Evolutionary conservation across 139 green algal species (phyloP).

Genomic region (Volvox reticuliferus): DNA sequence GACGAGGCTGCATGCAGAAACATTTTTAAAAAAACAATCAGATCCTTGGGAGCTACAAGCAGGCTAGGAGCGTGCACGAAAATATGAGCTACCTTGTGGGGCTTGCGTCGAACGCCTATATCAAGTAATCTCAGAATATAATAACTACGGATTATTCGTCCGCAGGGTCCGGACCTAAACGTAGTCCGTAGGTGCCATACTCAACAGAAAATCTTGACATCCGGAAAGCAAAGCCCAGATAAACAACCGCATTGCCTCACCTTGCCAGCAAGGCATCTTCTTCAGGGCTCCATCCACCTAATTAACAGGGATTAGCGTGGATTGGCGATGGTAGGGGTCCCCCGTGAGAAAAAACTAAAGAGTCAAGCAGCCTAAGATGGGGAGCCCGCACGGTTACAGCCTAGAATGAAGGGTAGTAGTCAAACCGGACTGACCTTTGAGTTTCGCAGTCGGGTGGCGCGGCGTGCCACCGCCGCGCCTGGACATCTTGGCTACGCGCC

Average conservation of each 20-base stretch:
- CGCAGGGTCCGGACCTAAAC: neutral
- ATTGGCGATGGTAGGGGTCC: neutral
- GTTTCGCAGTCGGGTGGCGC: conserved; percentile 51
- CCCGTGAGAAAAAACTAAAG: neutral
- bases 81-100: too few species aligned
- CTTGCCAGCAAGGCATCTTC: conserved; percentile 61
- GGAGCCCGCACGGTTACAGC: too few species aligned
- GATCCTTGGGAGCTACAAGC: too few species aligned
- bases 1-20: conserved; percentile 60
- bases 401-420: neutral
- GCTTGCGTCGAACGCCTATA: neutral
- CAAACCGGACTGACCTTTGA: conserved; percentile 53
- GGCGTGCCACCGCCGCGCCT: neutral
- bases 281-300: conserved; percentile 56
- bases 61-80: too few species aligned
- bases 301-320: neutral
- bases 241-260: conserved; percentile 18
- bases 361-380: neutral
- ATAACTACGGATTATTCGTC: neutral
- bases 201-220: neutral
- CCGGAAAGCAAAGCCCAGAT: neutral
- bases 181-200: neutral
- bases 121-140: too few species aligned
- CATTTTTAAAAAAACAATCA: neutral
- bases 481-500: neutral